Conservation (phyloP, 2,329 filamentous ascomycete species). For the Epichloe glyceriae region DNA sequence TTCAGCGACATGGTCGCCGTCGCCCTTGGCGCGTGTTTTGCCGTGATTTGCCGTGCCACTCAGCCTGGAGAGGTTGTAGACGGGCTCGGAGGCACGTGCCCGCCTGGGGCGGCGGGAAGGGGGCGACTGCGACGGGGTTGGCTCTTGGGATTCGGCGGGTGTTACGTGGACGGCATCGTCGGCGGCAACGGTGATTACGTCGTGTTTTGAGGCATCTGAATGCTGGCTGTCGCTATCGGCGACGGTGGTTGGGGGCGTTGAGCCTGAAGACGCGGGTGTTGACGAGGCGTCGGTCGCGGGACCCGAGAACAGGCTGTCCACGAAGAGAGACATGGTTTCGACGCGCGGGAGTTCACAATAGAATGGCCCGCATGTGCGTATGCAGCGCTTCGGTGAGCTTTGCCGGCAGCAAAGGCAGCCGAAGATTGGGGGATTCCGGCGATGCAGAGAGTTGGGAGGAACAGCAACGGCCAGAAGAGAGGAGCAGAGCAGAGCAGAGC, state of each 20-base stretch:
- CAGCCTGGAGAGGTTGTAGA: slow-evolving; percentile 55
- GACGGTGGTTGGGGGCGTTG: slow-evolving; percentile 54
- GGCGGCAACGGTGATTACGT: slow-evolving; percentile 20
- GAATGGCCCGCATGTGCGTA: neutral
- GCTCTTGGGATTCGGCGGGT: slow-evolving; percentile 15
- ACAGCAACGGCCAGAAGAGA: neutral
- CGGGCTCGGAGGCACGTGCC: slow-evolving; percentile 39
- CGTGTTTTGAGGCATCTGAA: slow-evolving; percentile 29
- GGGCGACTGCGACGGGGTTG: slow-evolving; percentile 10
- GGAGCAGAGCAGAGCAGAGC: neutral
- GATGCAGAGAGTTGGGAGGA: neutral
- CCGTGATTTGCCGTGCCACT: slow-evolving; percentile 49
- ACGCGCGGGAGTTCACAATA: neutral
- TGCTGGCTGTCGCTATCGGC: slow-evolving; percentile 48
- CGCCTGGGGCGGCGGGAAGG: slow-evolving; percentile 38
- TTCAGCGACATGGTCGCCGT: slow-evolving; percentile 34
- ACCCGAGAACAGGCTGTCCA: slow-evolving; percentile 20
- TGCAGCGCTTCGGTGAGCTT: slow-evolving; percentile 4
- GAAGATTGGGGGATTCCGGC: neutral
- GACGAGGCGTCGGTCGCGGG: slow-evolving; percentile 28
- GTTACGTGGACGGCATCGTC: slow-evolving; percentile 13
- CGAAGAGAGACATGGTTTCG: slow-evolving; percentile 19
- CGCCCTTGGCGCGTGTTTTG: slow-evolving; percentile 39
- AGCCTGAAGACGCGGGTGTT: slow-evolving; percentile 42
- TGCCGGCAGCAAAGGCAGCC: slow-evolving; percentile 6